These are phyloP conservation scores for Pythium coloratum DNA, from an alignment of 352 stramenopile species.

Conservation along the genomic window DNA sequence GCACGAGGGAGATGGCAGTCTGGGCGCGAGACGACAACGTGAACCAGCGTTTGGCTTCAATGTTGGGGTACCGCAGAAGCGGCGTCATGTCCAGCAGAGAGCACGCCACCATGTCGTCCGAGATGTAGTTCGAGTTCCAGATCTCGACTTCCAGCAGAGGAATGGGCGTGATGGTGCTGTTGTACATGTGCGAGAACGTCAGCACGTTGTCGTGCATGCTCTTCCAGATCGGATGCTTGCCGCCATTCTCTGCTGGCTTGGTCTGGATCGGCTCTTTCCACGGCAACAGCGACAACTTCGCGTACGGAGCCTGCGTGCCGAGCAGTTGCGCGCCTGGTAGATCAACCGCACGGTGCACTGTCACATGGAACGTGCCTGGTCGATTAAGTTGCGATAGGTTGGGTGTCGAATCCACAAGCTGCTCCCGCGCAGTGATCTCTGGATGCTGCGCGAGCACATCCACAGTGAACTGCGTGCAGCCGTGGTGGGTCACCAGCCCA, in stretches of 20 bases:
- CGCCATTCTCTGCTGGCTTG: constrained; percentile 70
- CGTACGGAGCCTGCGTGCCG: constrained; percentile 68
- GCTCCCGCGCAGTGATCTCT: constrained; percentile 54
- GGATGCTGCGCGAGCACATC: constrained; percentile 62
- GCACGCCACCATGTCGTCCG: constrained; percentile 79
- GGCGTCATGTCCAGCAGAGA: constrained; percentile 82
- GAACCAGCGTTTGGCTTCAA: constrained; percentile 79
- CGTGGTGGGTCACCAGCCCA: constrained; percentile 66
- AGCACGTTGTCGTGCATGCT: constrained; percentile 74
- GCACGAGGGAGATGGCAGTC: constrained; percentile 37
- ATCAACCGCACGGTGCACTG: constrained; percentile 72
- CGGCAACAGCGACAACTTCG: constrained; percentile 70
- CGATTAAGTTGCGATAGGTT: constrained; percentile 62
- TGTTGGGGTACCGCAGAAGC: constrained; percentile 68
- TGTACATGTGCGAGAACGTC: constrained; percentile 89
- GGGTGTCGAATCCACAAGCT: constrained; percentile 42
- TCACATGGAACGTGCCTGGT: constrained; percentile 74
- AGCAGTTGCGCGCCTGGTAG: constrained; percentile 63
- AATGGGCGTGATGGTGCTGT: constrained; percentile 85
- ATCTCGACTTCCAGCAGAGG: constrained; percentile 83
- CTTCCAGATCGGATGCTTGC: constrained; percentile 73
- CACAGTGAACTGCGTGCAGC: constrained; percentile 72
- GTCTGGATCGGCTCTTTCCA: constrained; percentile 88
- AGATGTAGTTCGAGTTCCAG: constrained; percentile 84
- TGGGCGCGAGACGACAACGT: constrained; percentile 64